Conservation (phyloP, 148 eudicot genomes). For the Camellia sinensis region DNA sequence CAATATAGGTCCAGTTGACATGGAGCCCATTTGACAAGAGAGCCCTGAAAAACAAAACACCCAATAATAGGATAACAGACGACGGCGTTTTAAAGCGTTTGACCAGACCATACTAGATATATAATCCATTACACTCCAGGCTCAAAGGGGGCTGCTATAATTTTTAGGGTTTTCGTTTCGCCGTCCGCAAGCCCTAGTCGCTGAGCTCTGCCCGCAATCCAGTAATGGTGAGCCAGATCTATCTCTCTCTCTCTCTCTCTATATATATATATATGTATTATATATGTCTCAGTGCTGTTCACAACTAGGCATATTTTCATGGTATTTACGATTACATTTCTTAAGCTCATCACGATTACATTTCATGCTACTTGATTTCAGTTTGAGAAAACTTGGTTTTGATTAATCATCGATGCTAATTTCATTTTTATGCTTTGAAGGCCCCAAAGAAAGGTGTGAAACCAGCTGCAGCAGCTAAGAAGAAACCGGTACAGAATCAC, state of each 20-base stretch:
- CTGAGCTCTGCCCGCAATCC: not conserved
- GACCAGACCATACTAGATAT: not conserved
- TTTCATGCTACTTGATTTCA: not conserved
- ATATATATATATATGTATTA: too few species aligned
- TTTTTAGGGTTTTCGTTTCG: not conserved
- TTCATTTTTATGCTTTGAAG: constrained; percentile 17
- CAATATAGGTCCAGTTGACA: too few species aligned
- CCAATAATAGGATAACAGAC: not conserved
- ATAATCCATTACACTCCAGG: not conserved
- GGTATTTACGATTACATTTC: not conserved
- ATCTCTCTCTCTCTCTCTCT: not conserved
- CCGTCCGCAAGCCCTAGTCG: not conserved
- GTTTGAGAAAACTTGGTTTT: not conserved
- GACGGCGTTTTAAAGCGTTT: not conserved
- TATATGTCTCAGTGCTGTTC: not conserved
- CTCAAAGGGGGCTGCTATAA: not conserved
- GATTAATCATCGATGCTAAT: not conserved
- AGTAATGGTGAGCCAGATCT: not conserved
- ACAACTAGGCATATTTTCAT: not conserved
- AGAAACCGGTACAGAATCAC: constrained; percentile 31
- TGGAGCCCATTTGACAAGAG: too few species aligned
- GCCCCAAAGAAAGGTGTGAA: constrained; percentile 52
- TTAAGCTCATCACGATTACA: not conserved
- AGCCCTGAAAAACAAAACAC: too few species aligned
- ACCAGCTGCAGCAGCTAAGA: constrained; percentile 39